Base-by-base conservation (phyloP, 371 early-diverging fungal genomes). In the Mucor racemosus region DNA sequence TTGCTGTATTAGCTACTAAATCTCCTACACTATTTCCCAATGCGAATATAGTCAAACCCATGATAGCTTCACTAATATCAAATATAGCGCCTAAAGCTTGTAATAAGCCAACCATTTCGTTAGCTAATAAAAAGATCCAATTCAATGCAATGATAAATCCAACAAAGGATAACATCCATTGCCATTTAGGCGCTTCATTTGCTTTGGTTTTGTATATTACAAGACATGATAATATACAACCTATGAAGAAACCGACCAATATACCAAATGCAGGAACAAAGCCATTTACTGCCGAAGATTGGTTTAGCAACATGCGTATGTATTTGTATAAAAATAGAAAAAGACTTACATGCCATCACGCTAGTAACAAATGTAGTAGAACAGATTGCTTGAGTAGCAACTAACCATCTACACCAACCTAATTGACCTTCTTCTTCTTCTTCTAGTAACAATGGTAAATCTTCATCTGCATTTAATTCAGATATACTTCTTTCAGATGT, bases 11-110 rank as follows among this genome's bases (percentile, higher is more conserved):
- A 3, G 95, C 90, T 4, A 93, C 90, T 36, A 94, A 76, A 67
- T 95, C 95, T 26, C 94, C 94, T 11, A 94, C 74, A 64, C 92
- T 92, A 69, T 92, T 93, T 6, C 94, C 94, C 79, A 92, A 79
- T 4, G 93, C 95, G 78, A 95, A 91, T 5, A 95, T 80, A 1
- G 95, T 94, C 67, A 94, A 70, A 0, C 95, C 95, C 64, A 95
- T 81, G 55, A 95, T 92, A 35, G 90, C 89, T 48, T 94, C 93
- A 69, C 88, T 91, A 46, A 95, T 81, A 38, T 84, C 78, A 21
- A 93, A 78, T 26, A 94, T 88, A 46, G 88, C 75, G 3, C 94
- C 94, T 15, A 94, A 74, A 4, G 94, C 84, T 73, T 90, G 92
- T 31, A 94, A 73, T 5, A 95, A 66, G 1, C 92, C 89, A 0